Evolutionary conservation across 1,139 yeast species (phyloP).

Genomic region (Hanseniaspora sp.): DNA sequence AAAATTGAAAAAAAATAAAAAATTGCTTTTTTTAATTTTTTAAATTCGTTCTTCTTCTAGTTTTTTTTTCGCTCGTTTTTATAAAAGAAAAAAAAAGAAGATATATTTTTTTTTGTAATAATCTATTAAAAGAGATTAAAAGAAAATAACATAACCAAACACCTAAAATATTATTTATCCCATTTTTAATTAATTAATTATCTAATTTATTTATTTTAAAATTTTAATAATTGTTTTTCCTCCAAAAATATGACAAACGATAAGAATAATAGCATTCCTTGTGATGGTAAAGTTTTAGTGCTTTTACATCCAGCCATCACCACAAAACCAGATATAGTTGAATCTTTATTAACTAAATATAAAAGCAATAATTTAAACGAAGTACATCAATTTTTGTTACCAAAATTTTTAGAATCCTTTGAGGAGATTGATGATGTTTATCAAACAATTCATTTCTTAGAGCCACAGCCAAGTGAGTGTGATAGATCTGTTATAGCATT

Average conservation of each 20-base stretch:
- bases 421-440: neutral
- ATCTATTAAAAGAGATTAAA: too few species aligned
- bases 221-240: too few species aligned
- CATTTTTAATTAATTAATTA: too few species aligned
- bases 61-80: too few species aligned
- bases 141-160: too few species aligned
- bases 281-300: conserved; percentile 34
- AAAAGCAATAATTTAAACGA: neutral
- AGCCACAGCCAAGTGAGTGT: conserved; percentile 23
- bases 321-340: conserved; percentile 44
- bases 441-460: conserved; percentile 26
- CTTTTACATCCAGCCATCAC: conserved; percentile 67
- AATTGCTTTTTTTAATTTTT: too few species aligned
- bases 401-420: conserved; percentile 7
- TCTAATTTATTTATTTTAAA: too few species aligned
- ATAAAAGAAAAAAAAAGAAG: too few species aligned
- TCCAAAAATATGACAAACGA: neutral
- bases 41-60: too few species aligned
- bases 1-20: too few species aligned
- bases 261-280: neutral
- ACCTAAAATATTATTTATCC: too few species aligned
- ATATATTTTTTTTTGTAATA: too few species aligned
- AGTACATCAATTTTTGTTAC: conserved; percentile 11
- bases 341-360: conserved; percentile 19
- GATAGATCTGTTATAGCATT: conserved; percentile 21